phyloP scores from a whole-genome alignment of 2,329 filamentous ascomycete genomes.

The Ophiosphaerella narmari region DNA sequence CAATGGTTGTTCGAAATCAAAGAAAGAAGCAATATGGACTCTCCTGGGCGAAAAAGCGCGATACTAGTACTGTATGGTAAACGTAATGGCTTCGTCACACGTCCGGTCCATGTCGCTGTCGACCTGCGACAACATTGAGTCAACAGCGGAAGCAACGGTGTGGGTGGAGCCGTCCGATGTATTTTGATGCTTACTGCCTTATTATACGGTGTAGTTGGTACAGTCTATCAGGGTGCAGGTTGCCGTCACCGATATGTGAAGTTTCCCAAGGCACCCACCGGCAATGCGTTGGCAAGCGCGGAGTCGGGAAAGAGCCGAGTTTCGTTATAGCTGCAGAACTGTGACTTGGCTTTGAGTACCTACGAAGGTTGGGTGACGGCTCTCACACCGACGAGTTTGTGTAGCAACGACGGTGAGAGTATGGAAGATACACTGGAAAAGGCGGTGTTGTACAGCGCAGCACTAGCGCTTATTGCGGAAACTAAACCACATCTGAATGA shows the following conservation, averaged over 20 bases:
- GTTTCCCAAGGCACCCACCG: slow-evolving; percentile 13
- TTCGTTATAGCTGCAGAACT: slow-evolving; percentile 8
- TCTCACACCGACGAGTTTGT: slow-evolving; percentile 37
- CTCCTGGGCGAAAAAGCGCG: slow-evolving; percentile 2
- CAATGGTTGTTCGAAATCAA: not conserved
- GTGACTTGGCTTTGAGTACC: slow-evolving; percentile 6
- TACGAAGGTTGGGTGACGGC: slow-evolving; percentile 18
- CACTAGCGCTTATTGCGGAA: slow-evolving; percentile 10
- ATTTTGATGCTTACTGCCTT: not conserved
- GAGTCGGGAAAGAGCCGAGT: slow-evolving; percentile 6
- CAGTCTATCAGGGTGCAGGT: slow-evolving; percentile 1
- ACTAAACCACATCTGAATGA: slow-evolving; percentile 4
- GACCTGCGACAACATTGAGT: slow-evolving; percentile 3
- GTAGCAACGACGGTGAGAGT: slow-evolving; percentile 6
- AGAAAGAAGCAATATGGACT: slow-evolving; percentile 1
- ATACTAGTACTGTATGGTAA: slow-evolving; percentile 2
- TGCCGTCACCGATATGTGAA: slow-evolving; percentile 15
- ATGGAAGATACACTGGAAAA: slow-evolving; percentile 20
- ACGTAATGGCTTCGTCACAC: slow-evolving; percentile 6
- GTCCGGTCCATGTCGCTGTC: slow-evolving; percentile 6
- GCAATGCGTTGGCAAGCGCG: slow-evolving; percentile 10
- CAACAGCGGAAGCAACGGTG: slow-evolving; percentile 11
- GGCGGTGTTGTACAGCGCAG: slow-evolving; percentile 29
- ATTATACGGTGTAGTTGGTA: slow-evolving; percentile 1
- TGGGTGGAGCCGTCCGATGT: slow-evolving; percentile 4